Percentiles rank a stretch among this genome's conserved stretches.
Conservation (phyloP, 306 rosid species). For the Bauhinia variegata region DNA sequence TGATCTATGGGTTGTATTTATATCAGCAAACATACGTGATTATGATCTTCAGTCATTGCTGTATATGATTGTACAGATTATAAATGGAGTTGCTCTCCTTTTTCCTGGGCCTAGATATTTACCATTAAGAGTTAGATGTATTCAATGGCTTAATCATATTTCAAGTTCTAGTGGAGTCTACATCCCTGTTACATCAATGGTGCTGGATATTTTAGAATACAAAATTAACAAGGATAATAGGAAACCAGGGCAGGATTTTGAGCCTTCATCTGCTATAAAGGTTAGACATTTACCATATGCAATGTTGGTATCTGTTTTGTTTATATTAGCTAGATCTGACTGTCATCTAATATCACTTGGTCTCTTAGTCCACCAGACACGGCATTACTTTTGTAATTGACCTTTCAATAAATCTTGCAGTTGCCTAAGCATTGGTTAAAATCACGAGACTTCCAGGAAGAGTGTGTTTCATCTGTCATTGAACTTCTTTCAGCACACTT, state of each 20-base stretch:
- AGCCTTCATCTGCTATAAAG: conserved; percentile 60
- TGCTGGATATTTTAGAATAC: conserved; percentile 75
- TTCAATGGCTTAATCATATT: conserved; percentile 84
- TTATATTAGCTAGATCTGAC: neutral
- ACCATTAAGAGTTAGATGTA: conserved; percentile 82
- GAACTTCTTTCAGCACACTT: conserved; percentile 84
- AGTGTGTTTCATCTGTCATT: conserved; percentile 71
- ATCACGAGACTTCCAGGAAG: conserved; percentile 74
- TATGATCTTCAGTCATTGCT: conserved; percentile 75
- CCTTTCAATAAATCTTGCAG: conserved; percentile 50
- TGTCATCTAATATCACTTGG: conserved; percentile 8
- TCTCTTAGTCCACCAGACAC: conserved; percentile 16
- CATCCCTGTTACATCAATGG: conserved; percentile 80
- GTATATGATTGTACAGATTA: conserved; percentile 66
- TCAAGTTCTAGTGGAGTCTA: conserved; percentile 78
- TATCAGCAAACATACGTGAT: conserved; percentile 58
- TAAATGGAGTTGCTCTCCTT: conserved; percentile 75
- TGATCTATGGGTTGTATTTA: conserved; percentile 80
- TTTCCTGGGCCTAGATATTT: conserved; percentile 95
- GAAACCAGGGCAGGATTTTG: conserved; percentile 58
- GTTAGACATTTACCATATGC: conserved; percentile 41
- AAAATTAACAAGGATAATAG: conserved; percentile 66
- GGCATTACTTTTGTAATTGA: conserved; percentile 30
- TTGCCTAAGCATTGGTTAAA: conserved; percentile 88
- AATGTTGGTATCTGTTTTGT: neutral